phyloP scores from a whole-genome alignment of 2,329 filamentous ascomycete genomes.

The Akanthomyces lecanii region DNA sequence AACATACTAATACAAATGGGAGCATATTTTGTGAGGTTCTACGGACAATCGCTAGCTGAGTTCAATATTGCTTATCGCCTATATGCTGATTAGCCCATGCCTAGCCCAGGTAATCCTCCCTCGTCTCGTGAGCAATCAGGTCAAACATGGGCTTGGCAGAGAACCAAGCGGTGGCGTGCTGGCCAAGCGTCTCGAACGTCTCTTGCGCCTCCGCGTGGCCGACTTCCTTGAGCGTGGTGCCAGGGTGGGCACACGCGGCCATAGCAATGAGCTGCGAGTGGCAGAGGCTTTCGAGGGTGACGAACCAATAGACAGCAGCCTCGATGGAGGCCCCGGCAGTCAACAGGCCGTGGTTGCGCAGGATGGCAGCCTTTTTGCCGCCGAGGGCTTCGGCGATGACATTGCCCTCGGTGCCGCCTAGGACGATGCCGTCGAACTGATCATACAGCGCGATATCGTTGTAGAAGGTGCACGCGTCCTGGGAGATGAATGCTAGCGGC shows the following conservation, averaged over 20 bases:
- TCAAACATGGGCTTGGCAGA: constrained; percentile 36
- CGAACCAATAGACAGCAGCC: constrained; percentile 51
- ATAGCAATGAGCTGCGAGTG: constrained; percentile 50
- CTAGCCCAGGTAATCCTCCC: constrained; percentile 12
- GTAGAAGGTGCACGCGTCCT: constrained; percentile 59
- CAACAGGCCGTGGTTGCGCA: constrained; percentile 53
- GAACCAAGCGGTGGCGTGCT: constrained; percentile 61
- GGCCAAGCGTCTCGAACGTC: constrained; percentile 64
- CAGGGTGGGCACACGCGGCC: constrained; percentile 57
- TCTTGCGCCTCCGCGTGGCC: constrained; percentile 62
- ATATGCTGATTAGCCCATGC: neutral
- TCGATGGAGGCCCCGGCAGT: constrained; percentile 49
- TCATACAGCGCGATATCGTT: constrained; percentile 42
- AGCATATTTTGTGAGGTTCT: too few relatives aligned
- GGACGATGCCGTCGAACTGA: constrained; percentile 49
- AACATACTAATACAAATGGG: too few relatives aligned
- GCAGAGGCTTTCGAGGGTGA: constrained; percentile 46
- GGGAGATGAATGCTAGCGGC: constrained; percentile 61
- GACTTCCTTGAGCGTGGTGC: constrained; percentile 62
- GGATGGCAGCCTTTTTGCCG: constrained; percentile 45
- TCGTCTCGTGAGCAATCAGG: constrained; percentile 7
- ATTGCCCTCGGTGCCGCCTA: constrained; percentile 47
- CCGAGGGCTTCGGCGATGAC: constrained; percentile 46
- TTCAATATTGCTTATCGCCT: too few relatives aligned
- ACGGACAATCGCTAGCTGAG: too few relatives aligned